A percentile compares a stretch with the other conserved stretches of the same genome.
Evolutionary conservation across 306 rosid genomes (phyloP).

Genomic region (Prunus campanulata): DNA sequence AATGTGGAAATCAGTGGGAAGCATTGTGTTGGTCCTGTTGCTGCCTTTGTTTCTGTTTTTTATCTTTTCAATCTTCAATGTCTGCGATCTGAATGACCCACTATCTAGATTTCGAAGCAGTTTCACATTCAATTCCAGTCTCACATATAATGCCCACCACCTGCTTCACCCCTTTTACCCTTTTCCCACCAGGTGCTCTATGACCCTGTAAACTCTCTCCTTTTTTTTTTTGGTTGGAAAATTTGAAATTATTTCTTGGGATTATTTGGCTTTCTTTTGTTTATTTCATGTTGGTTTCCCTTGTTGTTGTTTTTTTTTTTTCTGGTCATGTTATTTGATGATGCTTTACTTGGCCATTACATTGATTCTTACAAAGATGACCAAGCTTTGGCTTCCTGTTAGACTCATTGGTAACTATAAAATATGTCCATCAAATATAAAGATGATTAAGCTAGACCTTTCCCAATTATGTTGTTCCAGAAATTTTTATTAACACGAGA

Average conservation of each 20-base stretch:
- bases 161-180: conserved; percentile 13
- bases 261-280: background rate
- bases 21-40: conserved; percentile 1
- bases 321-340: background rate
- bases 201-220: background rate
- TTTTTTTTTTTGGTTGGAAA: background rate
- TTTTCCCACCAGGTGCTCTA: conserved; percentile 18
- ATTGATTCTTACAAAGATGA: background rate
- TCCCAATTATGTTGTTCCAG: background rate
- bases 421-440: no score
- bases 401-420: no score
- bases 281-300: background rate
- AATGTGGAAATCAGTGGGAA: conserved; percentile 24
- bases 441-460: background rate
- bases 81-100: conserved; percentile 25
- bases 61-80: conserved; percentile 6
- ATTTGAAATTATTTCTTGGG: background rate
- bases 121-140: conserved; percentile 28
- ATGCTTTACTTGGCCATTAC: background rate
- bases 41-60: conserved; percentile 13
- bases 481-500: background rate
- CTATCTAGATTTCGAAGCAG: conserved; percentile 19
- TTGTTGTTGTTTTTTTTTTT: no score
- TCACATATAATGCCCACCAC: conserved; percentile 11
- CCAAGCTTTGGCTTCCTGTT: no score